phyloP scores from a whole-genome alignment of 352 stramenopile genomes.

The Phytophthora litchii region DNA sequence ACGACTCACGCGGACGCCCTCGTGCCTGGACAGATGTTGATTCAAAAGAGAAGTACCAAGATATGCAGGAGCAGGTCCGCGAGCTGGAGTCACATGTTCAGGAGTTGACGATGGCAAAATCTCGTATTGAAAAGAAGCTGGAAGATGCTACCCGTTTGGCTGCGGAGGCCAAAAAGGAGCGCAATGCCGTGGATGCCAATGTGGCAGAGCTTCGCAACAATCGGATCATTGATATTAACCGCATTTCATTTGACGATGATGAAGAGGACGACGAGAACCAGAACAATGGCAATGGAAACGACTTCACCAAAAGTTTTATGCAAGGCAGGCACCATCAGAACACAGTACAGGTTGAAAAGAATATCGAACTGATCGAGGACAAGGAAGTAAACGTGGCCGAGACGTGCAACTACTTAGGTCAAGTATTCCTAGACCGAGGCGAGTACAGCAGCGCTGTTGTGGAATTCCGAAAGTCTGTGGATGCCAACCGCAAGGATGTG shows the following conservation, averaged over 20 bases:
- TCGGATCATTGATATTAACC: constrained; percentile 72
- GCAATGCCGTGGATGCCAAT: constrained; percentile 46
- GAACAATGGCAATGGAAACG: constrained; percentile 34
- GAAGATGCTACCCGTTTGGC: constrained; percentile 33
- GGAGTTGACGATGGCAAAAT: constrained; percentile 64
- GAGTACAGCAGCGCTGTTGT: constrained; percentile 58
- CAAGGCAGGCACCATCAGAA: constrained; percentile 29
- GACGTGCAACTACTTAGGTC: constrained; percentile 76
- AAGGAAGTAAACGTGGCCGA: constrained; percentile 62
- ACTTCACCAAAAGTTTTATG: constrained; percentile 20
- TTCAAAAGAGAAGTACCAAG: constrained; percentile 49
- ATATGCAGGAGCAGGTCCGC: constrained; percentile 73
- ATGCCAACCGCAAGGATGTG: constrained; percentile 62
- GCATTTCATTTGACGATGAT: constrained; percentile 60
- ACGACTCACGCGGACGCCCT: constrained; percentile 46
- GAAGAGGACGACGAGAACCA: constrained; percentile 46
- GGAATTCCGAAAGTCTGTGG: constrained; percentile 79
- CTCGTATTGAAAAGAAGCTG: constrained; percentile 60
- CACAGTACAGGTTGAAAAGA: constrained; percentile 40
- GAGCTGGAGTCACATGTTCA: constrained; percentile 73
- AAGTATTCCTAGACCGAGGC: constrained; percentile 73
- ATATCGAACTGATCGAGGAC: constrained; percentile 46
- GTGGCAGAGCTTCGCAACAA: constrained; percentile 55
- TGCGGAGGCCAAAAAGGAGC: constrained; percentile 40
- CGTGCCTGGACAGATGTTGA: constrained; percentile 74